phyloP scores from a whole-genome alignment of 2,329 filamentous ascomycete genomes.

The Cladosporium sp. region DNA sequence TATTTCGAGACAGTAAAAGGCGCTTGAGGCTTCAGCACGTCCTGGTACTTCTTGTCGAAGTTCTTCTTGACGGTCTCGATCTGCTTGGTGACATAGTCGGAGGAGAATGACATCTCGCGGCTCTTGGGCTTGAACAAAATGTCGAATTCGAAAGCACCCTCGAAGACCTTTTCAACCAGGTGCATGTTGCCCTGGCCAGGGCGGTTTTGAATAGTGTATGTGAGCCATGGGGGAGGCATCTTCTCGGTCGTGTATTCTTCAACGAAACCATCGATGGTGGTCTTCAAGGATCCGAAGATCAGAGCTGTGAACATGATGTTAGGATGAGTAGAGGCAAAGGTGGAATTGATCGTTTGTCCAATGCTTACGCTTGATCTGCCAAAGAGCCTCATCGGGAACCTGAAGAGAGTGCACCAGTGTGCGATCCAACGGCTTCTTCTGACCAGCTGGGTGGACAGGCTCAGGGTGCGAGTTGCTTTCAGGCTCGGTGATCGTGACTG shows the following conservation, averaged over 20 bases:
- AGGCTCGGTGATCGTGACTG: constrained; percentile 74
- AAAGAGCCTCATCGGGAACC: constrained; percentile 68
- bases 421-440: constrained; percentile 70
- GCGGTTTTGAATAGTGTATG: constrained; percentile 74
- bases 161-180: constrained; percentile 86
- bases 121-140: constrained; percentile 84
- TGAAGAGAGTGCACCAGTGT: constrained; percentile 74
- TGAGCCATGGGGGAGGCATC: constrained; percentile 78
- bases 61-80: constrained; percentile 66
- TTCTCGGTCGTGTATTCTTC: constrained; percentile 64
- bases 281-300: constrained; percentile 65
- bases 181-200: constrained; percentile 78
- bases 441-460: constrained; percentile 63
- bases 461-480: constrained; percentile 62
- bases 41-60: constrained; percentile 74
- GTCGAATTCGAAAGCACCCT: constrained; percentile 89
- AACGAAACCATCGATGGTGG: constrained; percentile 62
- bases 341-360: background rate
- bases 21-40: constrained; percentile 70
- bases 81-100: constrained; percentile 67
- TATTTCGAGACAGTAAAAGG: constrained; percentile 75
- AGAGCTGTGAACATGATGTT: constrained; percentile 51
- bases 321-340: background rate
- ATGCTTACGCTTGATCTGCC: constrained; percentile 71
- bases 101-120: constrained; percentile 31